Evolutionary conservation across 176 grass and related monocot genomes (phyloP).

Genomic region (Zoysia japonica): DNA sequence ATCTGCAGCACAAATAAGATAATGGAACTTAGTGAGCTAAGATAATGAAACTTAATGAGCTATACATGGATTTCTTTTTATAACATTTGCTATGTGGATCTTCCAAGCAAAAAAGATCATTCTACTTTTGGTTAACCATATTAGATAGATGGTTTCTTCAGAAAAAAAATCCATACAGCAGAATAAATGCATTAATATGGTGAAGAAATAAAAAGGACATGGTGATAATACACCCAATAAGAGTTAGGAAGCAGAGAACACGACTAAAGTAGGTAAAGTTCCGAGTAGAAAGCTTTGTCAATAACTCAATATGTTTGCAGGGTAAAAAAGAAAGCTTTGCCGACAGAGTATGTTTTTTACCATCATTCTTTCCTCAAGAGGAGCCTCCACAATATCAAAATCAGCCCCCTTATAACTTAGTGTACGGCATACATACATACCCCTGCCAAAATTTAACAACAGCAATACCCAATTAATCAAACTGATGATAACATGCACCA

Average conservation of each 20-base stretch:
- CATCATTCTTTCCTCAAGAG: slow-evolving; percentile 92
- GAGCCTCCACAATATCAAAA: slow-evolving; percentile 93
- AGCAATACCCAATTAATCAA: slow-evolving; percentile 30
- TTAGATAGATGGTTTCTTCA: slow-evolving; percentile 17
- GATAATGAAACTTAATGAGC: slow-evolving; percentile 23
- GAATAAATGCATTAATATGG: slow-evolving; percentile 15
- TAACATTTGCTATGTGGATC: neutral
- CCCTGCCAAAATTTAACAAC: slow-evolving; percentile 59
- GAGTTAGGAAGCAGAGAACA: neutral
- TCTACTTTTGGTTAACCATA: neutral
- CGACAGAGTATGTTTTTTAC: slow-evolving; percentile 60
- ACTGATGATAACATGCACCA: slow-evolving; percentile 10
- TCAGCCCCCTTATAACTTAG: slow-evolving; percentile 93
- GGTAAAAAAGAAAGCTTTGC: neutral
- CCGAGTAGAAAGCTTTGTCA: slow-evolving; percentile 5
- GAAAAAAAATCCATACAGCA: neutral
- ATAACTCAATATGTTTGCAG: neutral
- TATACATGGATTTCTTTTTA: neutral
- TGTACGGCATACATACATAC: slow-evolving; percentile 97
- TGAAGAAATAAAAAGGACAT: slow-evolving; percentile 29
- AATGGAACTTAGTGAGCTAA: neutral
- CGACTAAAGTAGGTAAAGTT: slow-evolving; percentile 25
- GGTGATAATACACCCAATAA: neutral
- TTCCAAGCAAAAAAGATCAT: neutral
- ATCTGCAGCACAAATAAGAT: slow-evolving; percentile 53